Base-by-base conservation (phyloP, 1,284 basidiomycete species). In the Pascua sp. region DNA sequence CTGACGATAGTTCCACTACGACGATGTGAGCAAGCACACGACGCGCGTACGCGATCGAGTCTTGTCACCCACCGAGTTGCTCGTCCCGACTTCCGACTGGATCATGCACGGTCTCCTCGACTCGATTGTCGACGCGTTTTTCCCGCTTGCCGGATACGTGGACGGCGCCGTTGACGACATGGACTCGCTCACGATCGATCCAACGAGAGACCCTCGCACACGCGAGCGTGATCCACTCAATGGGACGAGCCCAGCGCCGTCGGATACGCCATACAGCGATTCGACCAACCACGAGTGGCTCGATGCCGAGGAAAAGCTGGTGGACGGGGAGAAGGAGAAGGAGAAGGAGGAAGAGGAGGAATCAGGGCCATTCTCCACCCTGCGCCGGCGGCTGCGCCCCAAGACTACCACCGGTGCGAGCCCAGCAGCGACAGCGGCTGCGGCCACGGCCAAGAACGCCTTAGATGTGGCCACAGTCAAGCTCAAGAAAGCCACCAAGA, bases 61-160 rank as follows among this genome's bases (percentile, higher is more conserved):
- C 36, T 74, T 84, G 48, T 18, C 37, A 2, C 49, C 49, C 12
- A 47, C 16, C 0, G 55, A 61, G 47, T 77, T 82, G 13, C 73
- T 85, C 5, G 60, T 59, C 18, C 62, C 60, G 12, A 53, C 66
- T n/a, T 55, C 64, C 1, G 91, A 95, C 72, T 97, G 92, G 92
- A 91, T 98, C 63, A 91, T 91, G 0, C 92, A 98, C 73, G 90
- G 88, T 15, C 82, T 97, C 52, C 81, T 97, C 69, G 94, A 97
- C 71, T 95, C 92, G 1, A 86, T 97, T 51, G 91, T 97, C 38
- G 94, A 98, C 72, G 86, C 91, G 1, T 96, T 96, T 78, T 91
- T 93, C 75, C 93, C 94, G 2, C 81, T 92, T 55, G 80, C 95
- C 49, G 83, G 87, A 53, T 87, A 87, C 57, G 87, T 97, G 46